Base-by-base conservation (phyloP, 306 rosid genomes). In the Acacia crassicarpa region DNA sequence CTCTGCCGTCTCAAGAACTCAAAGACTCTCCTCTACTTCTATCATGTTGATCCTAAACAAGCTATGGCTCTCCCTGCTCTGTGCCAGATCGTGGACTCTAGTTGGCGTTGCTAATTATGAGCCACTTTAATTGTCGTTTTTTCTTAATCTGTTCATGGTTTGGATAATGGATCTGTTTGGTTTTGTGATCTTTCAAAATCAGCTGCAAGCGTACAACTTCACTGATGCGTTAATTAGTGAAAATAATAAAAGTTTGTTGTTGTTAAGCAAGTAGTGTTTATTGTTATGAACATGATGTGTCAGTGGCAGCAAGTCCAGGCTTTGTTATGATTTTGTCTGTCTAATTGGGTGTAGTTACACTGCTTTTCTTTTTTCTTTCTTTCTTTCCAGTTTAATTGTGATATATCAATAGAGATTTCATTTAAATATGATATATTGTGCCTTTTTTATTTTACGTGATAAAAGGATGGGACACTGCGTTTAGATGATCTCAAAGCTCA, bases 51-150 rank as follows among this genome's bases (percentile, higher is more conserved):
- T 76, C 74, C 91, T 23, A 20, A 65, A 4, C 77, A 84, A 48
- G 91, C 91, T 81, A 68, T 87, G 89, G 72, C 59, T 25, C 97
- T 92, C 68, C 97, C 97, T 0, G 80, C 72, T 32, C 79, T 75
- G 81, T 92, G 97, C 87, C 78, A 83, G 53, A 41, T 85, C 56
- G 67, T 41, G 44, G 51, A 56, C 63, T 8, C 67, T 19, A 54
- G 85, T 1, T 74, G 87, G 83, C 85, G 59, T 35, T 92, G 94
- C 79, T 78, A 83, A 54, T 20, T 4, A 19, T 22, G 32, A 58
- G 15, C 65, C 14, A 56, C 62, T 20, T 38, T 8, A n/a, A 8
- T 20, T 56, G 11, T n/a, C n/a, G 25, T 8, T 56, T 56, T 56
- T n/a, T 12, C n/a, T 56, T 20, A 20, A 22, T 22, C 6, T n/a